Percentiles rank a stretch among this genome's conserved stretches.
These are phyloP conservation scores for Leccinum longicurvipes DNA, from an alignment of 768 basidiomycete species.

Conservation along the genomic window DNA sequence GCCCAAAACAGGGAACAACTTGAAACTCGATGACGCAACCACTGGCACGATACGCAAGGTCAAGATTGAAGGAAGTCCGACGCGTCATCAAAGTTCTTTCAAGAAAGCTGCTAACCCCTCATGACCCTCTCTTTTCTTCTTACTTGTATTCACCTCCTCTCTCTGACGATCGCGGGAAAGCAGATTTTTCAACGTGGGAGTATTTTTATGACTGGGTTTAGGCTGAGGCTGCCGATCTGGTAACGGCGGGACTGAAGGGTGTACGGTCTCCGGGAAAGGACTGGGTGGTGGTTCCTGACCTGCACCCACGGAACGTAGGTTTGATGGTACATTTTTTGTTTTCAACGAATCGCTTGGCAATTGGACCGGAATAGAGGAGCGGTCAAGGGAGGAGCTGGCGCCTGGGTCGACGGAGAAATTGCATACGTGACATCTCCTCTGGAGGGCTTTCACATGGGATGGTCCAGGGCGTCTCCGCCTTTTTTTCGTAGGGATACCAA, in stretches of 20 bases:
- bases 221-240: slow-evolving; percentile 33
- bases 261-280: neutral
- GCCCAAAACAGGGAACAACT: neutral
- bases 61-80: neutral
- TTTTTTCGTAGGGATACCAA: slow-evolving; percentile 22
- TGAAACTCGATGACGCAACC: neutral
- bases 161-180: slow-evolving; percentile 56
- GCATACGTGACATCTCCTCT: slow-evolving; percentile 21
- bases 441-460: slow-evolving; percentile 1
- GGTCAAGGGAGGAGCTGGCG: neutral
- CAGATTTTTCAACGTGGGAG: slow-evolving; percentile 57
- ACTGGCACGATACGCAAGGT: neutral
- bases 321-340: neutral
- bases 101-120: slow-evolving; percentile 53
- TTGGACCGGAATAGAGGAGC: neutral
- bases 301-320: neutral
- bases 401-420: slow-evolving; percentile 11
- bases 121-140: slow-evolving; percentile 22
- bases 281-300: neutral
- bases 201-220: slow-evolving; percentile 36
- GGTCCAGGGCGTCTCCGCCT: slow-evolving; percentile 9
- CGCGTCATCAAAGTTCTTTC: slow-evolving; percentile 16
- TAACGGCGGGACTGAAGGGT: neutral
- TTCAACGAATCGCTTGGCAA: neutral
- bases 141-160: slow-evolving; percentile 28